These are phyloP conservation scores for Berkeleyomyces rouxiae DNA, from an alignment of 2,329 filamentous ascomycete species.

Conservation along the genomic window DNA sequence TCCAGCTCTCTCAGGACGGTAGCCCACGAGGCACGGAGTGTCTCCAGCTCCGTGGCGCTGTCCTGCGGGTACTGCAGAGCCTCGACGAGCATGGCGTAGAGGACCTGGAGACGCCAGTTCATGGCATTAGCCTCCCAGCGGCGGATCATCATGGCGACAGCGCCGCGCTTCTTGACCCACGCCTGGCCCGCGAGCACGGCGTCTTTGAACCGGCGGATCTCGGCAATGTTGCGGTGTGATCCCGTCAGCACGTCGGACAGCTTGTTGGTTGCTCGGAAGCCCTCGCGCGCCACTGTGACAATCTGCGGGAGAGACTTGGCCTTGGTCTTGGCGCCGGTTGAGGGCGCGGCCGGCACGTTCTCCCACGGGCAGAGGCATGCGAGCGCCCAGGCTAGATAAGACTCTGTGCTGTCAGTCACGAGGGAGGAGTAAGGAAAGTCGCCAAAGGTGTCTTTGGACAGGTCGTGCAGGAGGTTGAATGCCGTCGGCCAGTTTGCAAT, in stretches of 20 bases:
- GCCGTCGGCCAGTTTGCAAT: constrained; percentile 42
- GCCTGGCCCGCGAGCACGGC: constrained; percentile 31
- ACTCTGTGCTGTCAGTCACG: constrained; percentile 44
- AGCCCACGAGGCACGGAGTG: constrained; percentile 11
- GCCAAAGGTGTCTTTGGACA: constrained; percentile 28
- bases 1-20: constrained; percentile 32
- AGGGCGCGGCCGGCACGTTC: constrained; percentile 27
- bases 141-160: constrained; percentile 57
- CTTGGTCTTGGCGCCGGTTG: constrained; percentile 30
- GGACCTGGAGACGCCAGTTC: constrained; percentile 54
- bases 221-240: constrained; percentile 41
- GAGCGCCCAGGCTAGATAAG: constrained; percentile 62
- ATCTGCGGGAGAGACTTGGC: constrained; percentile 32
- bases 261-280: constrained; percentile 65
- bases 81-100: constrained; percentile 52
- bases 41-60: constrained; percentile 20
- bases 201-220: constrained; percentile 47
- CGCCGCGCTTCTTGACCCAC: constrained; percentile 38
- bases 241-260: constrained; percentile 50
- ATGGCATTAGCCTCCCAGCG: constrained; percentile 46
- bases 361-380: constrained; percentile 61
- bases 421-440: constrained; percentile 37
- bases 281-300: constrained; percentile 52
- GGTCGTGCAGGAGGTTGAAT: constrained; percentile 44
- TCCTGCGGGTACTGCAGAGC: constrained; percentile 24